Evolutionary conservation across 805 yeast genomes (phyloP).

Genomic region (Cyberlindnera bimundalis): DNA sequence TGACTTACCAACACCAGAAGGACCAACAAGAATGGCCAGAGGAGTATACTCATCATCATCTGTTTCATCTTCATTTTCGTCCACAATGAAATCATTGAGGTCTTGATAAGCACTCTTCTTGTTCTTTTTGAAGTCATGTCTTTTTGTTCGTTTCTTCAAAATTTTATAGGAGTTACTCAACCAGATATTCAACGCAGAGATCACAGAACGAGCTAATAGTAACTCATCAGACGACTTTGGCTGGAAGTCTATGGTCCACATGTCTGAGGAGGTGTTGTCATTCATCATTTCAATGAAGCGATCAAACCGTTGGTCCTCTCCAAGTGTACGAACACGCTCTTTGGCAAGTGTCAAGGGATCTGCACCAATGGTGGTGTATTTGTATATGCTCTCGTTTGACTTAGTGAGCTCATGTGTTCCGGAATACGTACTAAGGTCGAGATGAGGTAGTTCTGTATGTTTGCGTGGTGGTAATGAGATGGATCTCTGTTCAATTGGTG

Average conservation of each 20-base stretch:
- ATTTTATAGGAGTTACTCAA: constrained; percentile 31
- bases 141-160: constrained; percentile 32
- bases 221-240: constrained; percentile 32
- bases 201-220: constrained; percentile 25
- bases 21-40: constrained; percentile 64
- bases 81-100: constrained; percentile 33
- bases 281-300: constrained; percentile 1
- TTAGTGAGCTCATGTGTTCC: not conserved
- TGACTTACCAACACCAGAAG: constrained; percentile 75
- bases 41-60: constrained; percentile 48
- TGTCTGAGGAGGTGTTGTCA: constrained; percentile 1
- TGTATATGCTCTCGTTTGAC: not conserved
- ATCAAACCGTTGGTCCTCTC: constrained; percentile 2
- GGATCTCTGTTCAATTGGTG: constrained; percentile 4
- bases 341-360: constrained; percentile 4
- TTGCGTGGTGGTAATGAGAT: constrained; percentile 2
- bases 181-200: constrained; percentile 30
- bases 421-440: constrained; percentile 1
- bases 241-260: constrained; percentile 31
- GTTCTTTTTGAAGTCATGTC: constrained; percentile 31
- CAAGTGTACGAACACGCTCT: constrained; percentile 3
- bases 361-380: not conserved
- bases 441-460: not conserved
- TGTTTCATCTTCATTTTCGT: constrained; percentile 20
- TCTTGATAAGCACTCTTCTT: constrained; percentile 25